These are phyloP conservation scores for Ogataea haglerorum DNA, from an alignment of 805 yeast species.

Conservation along the genomic window DNA sequence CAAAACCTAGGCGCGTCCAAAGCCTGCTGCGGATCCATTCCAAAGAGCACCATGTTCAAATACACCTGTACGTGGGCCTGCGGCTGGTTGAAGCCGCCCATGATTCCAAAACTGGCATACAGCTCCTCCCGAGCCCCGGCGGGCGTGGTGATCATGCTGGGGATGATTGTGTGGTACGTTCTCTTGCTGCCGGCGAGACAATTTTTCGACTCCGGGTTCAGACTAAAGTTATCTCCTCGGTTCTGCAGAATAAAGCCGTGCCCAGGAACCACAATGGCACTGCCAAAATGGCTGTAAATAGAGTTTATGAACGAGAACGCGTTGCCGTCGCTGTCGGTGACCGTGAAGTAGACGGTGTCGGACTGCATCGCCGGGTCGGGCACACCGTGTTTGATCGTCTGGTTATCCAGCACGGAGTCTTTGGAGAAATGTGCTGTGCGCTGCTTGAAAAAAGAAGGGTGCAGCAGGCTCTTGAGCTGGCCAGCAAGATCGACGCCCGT, in stretches of 20 bases:
- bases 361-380: slow-evolving; percentile 58
- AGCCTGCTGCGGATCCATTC: slow-evolving; percentile 67
- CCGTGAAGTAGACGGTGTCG: slow-evolving; percentile 71
- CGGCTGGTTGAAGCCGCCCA: slow-evolving; percentile 89
- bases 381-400: slow-evolving; percentile 27
- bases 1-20: slow-evolving; percentile 74
- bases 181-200: slow-evolving; percentile 66
- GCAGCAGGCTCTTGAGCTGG: slow-evolving; percentile 41
- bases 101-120: slow-evolving; percentile 56
- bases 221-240: slow-evolving; percentile 72
- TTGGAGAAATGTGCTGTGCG: slow-evolving; percentile 47
- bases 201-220: slow-evolving; percentile 55
- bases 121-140: slow-evolving; percentile 35
- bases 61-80: slow-evolving; percentile 81
- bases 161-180: slow-evolving; percentile 81
- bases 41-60: slow-evolving; percentile 59
- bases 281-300: slow-evolving; percentile 65
- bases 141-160: slow-evolving; percentile 66
- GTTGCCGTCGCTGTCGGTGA: slow-evolving; percentile 64
- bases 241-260: slow-evolving; percentile 71
- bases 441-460: slow-evolving; percentile 45
- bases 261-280: slow-evolving; percentile 61
- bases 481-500: slow-evolving; percentile 13
- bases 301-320: slow-evolving; percentile 82
- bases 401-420: slow-evolving; percentile 39